Conservation (phyloP, 257 asterid species). For the Ilex asprella region DNA sequence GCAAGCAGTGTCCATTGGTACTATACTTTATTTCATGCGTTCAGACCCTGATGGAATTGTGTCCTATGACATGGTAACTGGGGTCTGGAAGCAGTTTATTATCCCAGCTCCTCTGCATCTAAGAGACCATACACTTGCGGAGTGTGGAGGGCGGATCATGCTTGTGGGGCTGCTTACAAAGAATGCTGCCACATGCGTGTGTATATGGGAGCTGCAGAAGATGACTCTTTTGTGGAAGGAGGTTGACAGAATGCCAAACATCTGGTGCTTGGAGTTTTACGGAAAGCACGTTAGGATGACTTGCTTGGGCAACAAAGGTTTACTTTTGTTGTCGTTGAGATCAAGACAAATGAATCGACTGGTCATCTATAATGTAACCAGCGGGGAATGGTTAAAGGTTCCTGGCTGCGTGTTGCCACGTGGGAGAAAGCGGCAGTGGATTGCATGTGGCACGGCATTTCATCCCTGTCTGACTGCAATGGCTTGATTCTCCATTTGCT, state of each 20-base stretch:
- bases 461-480: slow-evolving; percentile 78
- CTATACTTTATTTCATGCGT: slow-evolving; percentile 68
- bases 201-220: slow-evolving; percentile 98
- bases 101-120: slow-evolving; percentile 63
- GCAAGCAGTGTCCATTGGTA: slow-evolving; percentile 52
- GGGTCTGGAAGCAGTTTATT: slow-evolving; percentile 62
- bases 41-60: slow-evolving; percentile 80
- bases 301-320: slow-evolving; percentile 86
- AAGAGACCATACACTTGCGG: slow-evolving; percentile 70
- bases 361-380: slow-evolving; percentile 59
- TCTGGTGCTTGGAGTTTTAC: slow-evolving; percentile 97
- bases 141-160: slow-evolving; percentile 73
- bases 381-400: slow-evolving; percentile 84
- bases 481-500: slow-evolving; percentile 30
- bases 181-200: slow-evolving; percentile 91
- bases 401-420: slow-evolving; percentile 75
- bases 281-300: slow-evolving; percentile 98
- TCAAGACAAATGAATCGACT: slow-evolving; percentile 82
- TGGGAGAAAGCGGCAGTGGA: slow-evolving; percentile 76
- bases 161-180: slow-evolving; percentile 85
- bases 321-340: slow-evolving; percentile 81
- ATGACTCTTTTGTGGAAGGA: slow-evolving; percentile 99
- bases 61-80: slow-evolving; percentile 54
- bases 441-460: slow-evolving; percentile 82
- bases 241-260: slow-evolving; percentile 99